Evolutionary conservation across 208 protist species (phyloP).

Genomic region (Naegleria gruberi): DNA sequence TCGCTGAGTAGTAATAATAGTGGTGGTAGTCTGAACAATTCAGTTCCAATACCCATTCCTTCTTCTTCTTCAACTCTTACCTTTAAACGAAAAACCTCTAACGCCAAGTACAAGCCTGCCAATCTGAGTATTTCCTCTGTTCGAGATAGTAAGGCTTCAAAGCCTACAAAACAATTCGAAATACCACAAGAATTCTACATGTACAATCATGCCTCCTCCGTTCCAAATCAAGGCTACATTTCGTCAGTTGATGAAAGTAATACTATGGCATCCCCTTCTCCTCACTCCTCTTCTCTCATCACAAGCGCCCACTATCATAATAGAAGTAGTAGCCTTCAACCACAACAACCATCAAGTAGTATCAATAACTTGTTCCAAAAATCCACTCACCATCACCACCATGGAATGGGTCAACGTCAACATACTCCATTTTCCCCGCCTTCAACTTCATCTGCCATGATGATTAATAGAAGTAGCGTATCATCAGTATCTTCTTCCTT

Average conservation of each 20-base stretch:
- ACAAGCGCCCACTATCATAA: no score
- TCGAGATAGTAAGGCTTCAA: not conserved
- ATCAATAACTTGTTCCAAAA: no score
- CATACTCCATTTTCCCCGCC: not conserved
- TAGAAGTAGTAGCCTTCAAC: no score
- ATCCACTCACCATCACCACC: not conserved
- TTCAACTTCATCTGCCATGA: not conserved
- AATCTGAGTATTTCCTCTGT: not conserved
- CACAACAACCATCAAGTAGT: no score
- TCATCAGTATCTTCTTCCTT: not conserved
- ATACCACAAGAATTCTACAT: not conserved
- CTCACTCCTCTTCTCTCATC: not conserved
- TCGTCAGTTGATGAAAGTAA: no score
- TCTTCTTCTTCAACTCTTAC: not conserved
- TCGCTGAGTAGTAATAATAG: no score
- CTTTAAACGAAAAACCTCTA: not conserved
- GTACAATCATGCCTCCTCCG: not conserved
- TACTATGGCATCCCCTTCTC: not conserved
- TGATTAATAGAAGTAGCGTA: not conserved
- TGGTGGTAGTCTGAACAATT: no score
- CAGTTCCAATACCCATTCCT: not conserved
- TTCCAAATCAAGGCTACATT: not conserved
- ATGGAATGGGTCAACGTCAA: not conserved
- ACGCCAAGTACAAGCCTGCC: not conserved
- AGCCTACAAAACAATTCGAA: not conserved